Base-by-base conservation (phyloP, 306 rosid species). In the Oemleria cerasiformis region DNA sequence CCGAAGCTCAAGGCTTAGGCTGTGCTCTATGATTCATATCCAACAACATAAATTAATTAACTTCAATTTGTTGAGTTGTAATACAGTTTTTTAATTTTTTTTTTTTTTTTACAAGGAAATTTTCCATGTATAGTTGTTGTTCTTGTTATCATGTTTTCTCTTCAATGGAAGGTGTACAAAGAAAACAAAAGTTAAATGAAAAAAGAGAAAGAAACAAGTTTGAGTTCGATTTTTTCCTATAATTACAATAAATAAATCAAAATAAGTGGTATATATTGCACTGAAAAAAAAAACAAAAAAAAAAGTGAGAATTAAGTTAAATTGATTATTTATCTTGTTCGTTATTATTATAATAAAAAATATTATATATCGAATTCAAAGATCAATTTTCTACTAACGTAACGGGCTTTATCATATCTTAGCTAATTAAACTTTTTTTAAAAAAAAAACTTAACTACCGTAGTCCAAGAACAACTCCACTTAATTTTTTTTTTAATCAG, bases 1-100 rank as follows among this genome's bases (percentile, higher is more conserved):
- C 90, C 10, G 84, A 86, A 44, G 85, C 87, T 14, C 75, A 65
- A 47, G 85, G 90, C 36, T 75, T 83, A 80, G 82, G 85, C 30
- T 80, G 87, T 40, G 68, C 84, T 20, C 71, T 74, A 23, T 74
- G 73, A 80, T 25, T 25, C 30, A 25, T 25, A 25, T 49, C 15
- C 3, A 71, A 44, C 8, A 21, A 9, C 30, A 9, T 13, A 25
- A 25, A 25, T 2, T 25, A 25, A 25, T 25, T 25, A 25, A 25
- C 30, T 25, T 25, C 30, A 25, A 25, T 6, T 19, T 14, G 15
- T 50, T 39, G 34, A 40, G 7, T 63, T 40, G 25, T 56, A 20
- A 51, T 17, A 60, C 58, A 61, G 25, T 25, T 25, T 2, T 25
- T 25, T 2, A 25, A 25, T 25, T 25, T 25, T 25, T 25, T 1